Evolutionary conservation across 1,284 basidiomycete genomes (phyloP).

Genomic region (Sporisorium sorghi): DNA sequence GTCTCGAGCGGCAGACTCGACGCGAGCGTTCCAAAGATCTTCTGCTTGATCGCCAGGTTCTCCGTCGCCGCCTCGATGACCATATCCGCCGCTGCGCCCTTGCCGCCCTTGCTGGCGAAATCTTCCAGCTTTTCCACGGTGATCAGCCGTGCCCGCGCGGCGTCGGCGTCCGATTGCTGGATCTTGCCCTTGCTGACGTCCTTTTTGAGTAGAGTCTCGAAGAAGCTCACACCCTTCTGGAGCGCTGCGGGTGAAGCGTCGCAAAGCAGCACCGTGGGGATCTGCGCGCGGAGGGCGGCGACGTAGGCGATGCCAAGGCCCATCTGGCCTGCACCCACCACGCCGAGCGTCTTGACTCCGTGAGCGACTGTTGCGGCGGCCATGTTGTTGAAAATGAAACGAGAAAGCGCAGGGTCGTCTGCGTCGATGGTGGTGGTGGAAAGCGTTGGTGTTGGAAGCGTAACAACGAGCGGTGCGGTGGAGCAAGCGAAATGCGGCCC

Average conservation of each 20-base stretch:
- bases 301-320: slow-evolving; percentile 82
- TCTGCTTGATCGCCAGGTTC: slow-evolving; percentile 81
- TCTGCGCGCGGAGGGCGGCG: slow-evolving; percentile 73
- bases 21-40: slow-evolving; percentile 81
- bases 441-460: neutral
- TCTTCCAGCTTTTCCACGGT: slow-evolving; percentile 46
- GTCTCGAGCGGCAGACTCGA: slow-evolving; percentile 78
- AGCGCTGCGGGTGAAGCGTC: slow-evolving; percentile 73
- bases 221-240: slow-evolving; percentile 77
- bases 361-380: slow-evolving; percentile 44
- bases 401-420: neutral
- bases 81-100: slow-evolving; percentile 85
- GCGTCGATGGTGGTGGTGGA: neutral
- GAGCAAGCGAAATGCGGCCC: neutral
- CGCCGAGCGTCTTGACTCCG: slow-evolving; percentile 59
- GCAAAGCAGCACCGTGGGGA: slow-evolving; percentile 48
- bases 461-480: neutral
- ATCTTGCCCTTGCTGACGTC: slow-evolving; percentile 87
- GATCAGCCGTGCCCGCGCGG: slow-evolving; percentile 72
- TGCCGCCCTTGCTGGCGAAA: slow-evolving; percentile 40
- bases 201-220: slow-evolving; percentile 81
- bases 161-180: slow-evolving; percentile 77
- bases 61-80: slow-evolving; percentile 95
- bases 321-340: slow-evolving; percentile 67
- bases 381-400: slow-evolving; percentile 2